These are phyloP conservation scores for Mycosphaerelloides madeirae DNA, from an alignment of 2,329 filamentous ascomycete species.

Conservation along the genomic window DNA sequence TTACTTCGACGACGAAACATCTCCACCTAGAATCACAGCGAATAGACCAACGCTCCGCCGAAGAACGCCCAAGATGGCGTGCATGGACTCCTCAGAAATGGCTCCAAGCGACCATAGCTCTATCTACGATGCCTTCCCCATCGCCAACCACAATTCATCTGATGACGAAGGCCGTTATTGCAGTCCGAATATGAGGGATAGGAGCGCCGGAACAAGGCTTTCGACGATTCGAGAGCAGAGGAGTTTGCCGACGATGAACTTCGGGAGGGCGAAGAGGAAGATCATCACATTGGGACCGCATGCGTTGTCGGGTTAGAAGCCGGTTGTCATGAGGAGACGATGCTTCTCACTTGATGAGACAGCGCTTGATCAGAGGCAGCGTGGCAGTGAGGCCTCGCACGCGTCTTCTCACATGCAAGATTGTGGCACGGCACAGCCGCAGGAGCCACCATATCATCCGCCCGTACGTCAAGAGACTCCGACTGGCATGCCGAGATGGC, in stretches of 20 bases:
- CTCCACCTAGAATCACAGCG: too few relatives aligned
- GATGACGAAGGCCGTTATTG: not conserved
- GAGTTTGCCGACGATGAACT: conserved; percentile 38
- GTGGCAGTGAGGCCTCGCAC: not conserved
- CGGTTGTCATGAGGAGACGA: not conserved
- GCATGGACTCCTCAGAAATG: conserved; percentile 17
- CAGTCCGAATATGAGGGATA: not conserved
- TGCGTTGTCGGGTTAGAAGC: conserved; percentile 7
- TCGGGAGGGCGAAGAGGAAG: not conserved
- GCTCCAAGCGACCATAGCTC: conserved; percentile 23
- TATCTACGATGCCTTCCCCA: conserved; percentile 17
- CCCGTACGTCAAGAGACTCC: conserved; percentile 26
- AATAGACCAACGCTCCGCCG: too few relatives aligned
- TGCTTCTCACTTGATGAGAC: conserved; percentile 25
- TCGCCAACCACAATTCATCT: not conserved
- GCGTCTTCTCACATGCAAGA: not conserved
- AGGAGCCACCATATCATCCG: conserved; percentile 20
- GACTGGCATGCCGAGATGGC: conserved; percentile 28
- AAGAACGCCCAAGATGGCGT: not conserved
- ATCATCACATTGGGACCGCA: conserved; percentile 16
- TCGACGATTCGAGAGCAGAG: conserved; percentile 42
- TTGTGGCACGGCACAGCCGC: conserved; percentile 1
- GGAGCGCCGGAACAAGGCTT: conserved; percentile 32
- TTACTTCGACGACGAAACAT: too few relatives aligned
- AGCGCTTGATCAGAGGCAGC: conserved; percentile 5